Evolutionary conservation across 2,329 filamentous ascomycete species (phyloP), one percentile per base, ranked within the genome.

Genomic region (Phialemoniopsis sp.): DNA sequence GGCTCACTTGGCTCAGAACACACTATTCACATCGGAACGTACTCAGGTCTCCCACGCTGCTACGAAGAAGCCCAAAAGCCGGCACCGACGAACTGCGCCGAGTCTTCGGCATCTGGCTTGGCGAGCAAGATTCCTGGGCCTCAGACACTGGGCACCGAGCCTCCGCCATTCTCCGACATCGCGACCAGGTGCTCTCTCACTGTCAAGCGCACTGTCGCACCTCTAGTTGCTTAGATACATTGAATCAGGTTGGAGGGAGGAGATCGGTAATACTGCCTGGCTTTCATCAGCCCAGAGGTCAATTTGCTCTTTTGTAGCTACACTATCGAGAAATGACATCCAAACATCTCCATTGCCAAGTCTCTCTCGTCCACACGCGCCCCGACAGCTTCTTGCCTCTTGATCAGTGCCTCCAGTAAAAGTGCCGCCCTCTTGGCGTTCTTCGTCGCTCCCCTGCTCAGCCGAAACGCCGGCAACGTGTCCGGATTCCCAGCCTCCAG

Each of bases 111-210:
- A 6, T 32, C 32, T 29, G 36, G 36, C 30, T 12, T 32, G 15
- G 36, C 36, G 18, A 38, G 29, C 29, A 38, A 38, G 36, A 29
- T 38, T 15, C 18, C 32, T 15, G 36, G 16, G 7, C 36, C 36
- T 12, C 12, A 19, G 15, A 38, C 36, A 14, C 36, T 38, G 16
- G 36, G 36, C 5, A 28, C 30, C 16, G 36, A 38, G 36, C 36
- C 36, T 13, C 16, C 36, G 7, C 28, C 36, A 5, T 18, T 38
- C 15, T 14, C 29, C 3, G 36, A 30, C 29, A 30, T 38, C 13
- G 15, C 29, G 16, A 38, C 36, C 10, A 26, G 10, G 10, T 26
- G 21, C 10, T 26, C 21, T 26, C 21, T 26, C 21, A 26, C 21
- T 26, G 21, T 10, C 10, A 26, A 26, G 10, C 21, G 21, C 21